These are phyloP conservation scores for Dictyostelium citrinum DNA, from an alignment of 78 protist species.

Conservation along the genomic window DNA sequence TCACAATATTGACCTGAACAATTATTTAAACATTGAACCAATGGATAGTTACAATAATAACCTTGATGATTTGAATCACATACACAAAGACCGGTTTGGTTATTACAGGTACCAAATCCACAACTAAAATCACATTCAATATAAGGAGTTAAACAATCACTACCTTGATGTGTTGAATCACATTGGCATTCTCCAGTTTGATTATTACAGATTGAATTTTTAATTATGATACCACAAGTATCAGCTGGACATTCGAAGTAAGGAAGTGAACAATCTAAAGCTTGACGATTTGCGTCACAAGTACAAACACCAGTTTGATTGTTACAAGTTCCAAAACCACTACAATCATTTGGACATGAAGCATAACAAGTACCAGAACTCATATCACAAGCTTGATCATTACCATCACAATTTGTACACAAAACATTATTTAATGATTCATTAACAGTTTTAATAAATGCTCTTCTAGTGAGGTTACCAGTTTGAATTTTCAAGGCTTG, in stretches of 20 bases:
- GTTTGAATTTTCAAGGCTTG: not conserved
- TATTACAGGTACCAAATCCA: not conserved
- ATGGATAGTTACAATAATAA: not conserved
- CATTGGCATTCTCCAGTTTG: not conserved
- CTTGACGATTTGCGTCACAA: not conserved
- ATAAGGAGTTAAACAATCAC: not conserved
- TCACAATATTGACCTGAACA: not conserved
- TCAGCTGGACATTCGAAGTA: not conserved
- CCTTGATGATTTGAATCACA: not conserved
- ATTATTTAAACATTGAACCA: not conserved
- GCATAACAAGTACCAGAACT: not conserved
- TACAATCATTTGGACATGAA: constrained; percentile 2
- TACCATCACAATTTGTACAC: not conserved
- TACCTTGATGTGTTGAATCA: not conserved
- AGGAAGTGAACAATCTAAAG: not conserved
- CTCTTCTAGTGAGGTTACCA: not conserved
- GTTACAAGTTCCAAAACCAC: not conserved
- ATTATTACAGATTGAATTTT: not conserved
- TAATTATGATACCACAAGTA: not conserved
- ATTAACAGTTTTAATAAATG: not conserved
- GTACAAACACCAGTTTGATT: not conserved
- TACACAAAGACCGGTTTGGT: not conserved
- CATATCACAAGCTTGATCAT: not conserved
- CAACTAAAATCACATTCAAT: not conserved
- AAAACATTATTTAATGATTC: not conserved